These are phyloP conservation scores for Mycocentrospora acerina DNA, from an alignment of 2,329 filamentous ascomycete species.

Conservation along the genomic window DNA sequence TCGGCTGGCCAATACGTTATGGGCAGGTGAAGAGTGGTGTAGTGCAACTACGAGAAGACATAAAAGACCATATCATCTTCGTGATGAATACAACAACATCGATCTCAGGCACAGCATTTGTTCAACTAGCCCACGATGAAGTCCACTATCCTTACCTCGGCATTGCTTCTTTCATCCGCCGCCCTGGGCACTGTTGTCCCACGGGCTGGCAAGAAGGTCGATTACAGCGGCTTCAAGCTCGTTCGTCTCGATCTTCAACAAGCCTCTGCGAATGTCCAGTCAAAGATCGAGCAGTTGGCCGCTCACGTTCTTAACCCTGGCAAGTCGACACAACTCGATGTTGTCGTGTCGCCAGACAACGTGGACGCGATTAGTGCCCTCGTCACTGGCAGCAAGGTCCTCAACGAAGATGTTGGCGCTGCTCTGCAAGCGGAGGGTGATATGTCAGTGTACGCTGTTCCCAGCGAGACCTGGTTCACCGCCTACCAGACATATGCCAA, in stretches of 20 bases:
- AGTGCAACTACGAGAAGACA: conserved; percentile 3
- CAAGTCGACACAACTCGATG: conserved; percentile 28
- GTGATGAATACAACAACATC: background rate
- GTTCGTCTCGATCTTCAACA: conserved; percentile 27
- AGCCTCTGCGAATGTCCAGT: conserved; percentile 24
- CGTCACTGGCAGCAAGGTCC: conserved; percentile 26
- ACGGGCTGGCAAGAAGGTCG: conserved; percentile 30
- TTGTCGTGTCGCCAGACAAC: conserved; percentile 40
- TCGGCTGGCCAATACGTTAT: conserved; percentile 16
- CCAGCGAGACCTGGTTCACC: conserved; percentile 39
- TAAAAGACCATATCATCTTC: conserved; percentile 12
- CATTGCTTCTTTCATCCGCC: conserved; percentile 27
- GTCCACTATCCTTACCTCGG: conserved; percentile 26
- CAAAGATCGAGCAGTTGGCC: conserved; percentile 32
- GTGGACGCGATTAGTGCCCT: conserved; percentile 31
- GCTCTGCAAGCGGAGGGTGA: conserved; percentile 34
- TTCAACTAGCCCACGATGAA: conserved; percentile 26
- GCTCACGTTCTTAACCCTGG: conserved; percentile 38
- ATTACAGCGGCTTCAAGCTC: conserved; percentile 42
- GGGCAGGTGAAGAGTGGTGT: conserved; percentile 19
- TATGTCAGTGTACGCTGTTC: conserved; percentile 30
- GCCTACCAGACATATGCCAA: conserved; percentile 40
- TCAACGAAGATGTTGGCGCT: conserved; percentile 40
- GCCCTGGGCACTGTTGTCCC: conserved; percentile 29
- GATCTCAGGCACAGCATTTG: conserved; percentile 1